These are phyloP conservation scores for Dicorynia guianensis DNA, from an alignment of 306 rosid genomes.

Conservation along the genomic window DNA sequence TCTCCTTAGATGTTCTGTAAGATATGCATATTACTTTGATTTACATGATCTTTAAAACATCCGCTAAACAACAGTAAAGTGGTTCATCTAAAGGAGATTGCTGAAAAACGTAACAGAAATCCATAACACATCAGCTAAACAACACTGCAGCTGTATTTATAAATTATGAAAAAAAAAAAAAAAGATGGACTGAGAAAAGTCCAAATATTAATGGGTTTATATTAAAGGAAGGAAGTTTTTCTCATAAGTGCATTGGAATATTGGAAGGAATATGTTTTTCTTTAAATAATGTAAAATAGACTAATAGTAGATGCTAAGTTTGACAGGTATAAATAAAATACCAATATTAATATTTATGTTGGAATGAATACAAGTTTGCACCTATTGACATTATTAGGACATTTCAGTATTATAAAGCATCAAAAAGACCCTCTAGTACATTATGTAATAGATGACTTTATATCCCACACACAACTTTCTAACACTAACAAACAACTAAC, in stretches of 20 bases:
- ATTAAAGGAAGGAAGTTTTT: not conserved
- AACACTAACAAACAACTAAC: constrained; percentile 54
- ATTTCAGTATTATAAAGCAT: constrained; percentile 17
- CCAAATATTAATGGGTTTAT: not conserved
- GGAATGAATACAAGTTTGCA: not conserved
- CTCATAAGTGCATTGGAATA: not conserved
- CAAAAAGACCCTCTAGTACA: not conserved
- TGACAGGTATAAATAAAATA: not conserved
- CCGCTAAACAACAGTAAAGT: constrained; percentile 28
- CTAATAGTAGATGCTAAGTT: constrained; percentile 17
- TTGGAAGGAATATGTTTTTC: no score
- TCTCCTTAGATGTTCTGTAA: constrained; percentile 95
- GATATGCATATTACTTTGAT: constrained; percentile 44
- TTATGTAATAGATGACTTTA: not conserved
- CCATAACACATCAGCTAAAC: constrained; percentile 12
- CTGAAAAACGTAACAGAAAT: constrained; percentile 4
- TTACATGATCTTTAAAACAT: constrained; percentile 33
- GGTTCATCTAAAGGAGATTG: constrained; percentile 14
- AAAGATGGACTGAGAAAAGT: not conserved
- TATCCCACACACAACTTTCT: constrained; percentile 11
- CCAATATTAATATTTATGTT: constrained; percentile 1
- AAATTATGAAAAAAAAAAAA: not conserved
- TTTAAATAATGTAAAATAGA: constrained; percentile 3
- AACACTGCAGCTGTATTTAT: not conserved
- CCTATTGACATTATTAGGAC: constrained; percentile 15